These are phyloP conservation scores for rapeseed (Brassica napus) DNA, from an alignment of 345 rosid genomes.

Conservation along the genomic window DNA sequence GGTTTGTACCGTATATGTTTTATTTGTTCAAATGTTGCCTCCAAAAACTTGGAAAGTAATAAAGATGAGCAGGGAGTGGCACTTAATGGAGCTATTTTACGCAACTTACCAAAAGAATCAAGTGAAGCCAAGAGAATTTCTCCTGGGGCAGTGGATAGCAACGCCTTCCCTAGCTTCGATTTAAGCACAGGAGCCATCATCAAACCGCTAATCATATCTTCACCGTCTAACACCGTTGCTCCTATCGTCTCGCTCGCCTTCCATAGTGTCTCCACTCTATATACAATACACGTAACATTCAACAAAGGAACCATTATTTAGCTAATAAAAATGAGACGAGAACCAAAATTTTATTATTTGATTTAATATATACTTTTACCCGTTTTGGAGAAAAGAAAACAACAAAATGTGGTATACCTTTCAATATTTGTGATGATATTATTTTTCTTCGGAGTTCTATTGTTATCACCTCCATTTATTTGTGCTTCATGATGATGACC, in stretches of 20 bases:
- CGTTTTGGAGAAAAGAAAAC: neutral
- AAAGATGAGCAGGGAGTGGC: neutral
- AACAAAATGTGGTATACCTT: conserved; percentile 24
- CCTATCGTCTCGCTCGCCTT: conserved; percentile 56
- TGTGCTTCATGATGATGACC: conserved; percentile 19
- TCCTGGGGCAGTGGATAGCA: conserved; percentile 69
- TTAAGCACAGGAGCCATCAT: conserved; percentile 62
- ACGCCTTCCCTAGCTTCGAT: conserved; percentile 65
- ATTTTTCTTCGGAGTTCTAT: conserved; percentile 42
- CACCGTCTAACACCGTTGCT: conserved; percentile 42
- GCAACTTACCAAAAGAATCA: conserved; percentile 74
- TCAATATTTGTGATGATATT: conserved; percentile 40
- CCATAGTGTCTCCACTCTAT: conserved; percentile 61
- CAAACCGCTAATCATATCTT: conserved; percentile 49
- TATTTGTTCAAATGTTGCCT: neutral
- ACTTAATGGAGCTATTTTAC: neutral
- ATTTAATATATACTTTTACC: neutral
- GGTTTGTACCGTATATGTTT: neutral
- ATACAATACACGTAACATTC: neutral
- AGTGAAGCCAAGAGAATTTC: conserved; percentile 73
- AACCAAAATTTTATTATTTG: neutral
- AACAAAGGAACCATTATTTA: neutral
- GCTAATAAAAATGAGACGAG: neutral
- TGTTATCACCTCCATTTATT: conserved; percentile 34
- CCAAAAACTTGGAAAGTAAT: neutral